Evolutionary conservation across 2,329 filamentous ascomycete genomes (phyloP), one percentile per base, ranked within the genome.

Genomic region (Pseudogymnoascus sp.): DNA sequence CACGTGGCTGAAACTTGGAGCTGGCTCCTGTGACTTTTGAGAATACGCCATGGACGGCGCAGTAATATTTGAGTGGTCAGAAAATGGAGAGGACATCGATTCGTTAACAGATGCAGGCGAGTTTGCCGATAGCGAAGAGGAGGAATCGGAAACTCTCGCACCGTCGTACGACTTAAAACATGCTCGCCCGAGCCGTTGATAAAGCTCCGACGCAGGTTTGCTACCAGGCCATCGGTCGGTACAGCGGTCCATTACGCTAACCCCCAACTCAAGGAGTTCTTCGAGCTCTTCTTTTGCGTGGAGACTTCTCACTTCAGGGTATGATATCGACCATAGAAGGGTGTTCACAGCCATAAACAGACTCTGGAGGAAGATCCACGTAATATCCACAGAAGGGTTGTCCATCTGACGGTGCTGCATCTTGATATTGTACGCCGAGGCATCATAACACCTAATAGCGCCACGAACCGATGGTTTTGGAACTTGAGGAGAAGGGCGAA

Each of bases 321-420:
- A 97, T 1, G 92, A 96, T 6, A 96, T 81, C 1, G 89, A 85
- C 94, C 94, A 99, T 0, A 99, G 81, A 58, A 97, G 82, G 4
- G 90, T 92, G 70, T 96, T 97, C 62, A 97, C 81, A 4, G 90
- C 86, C 85, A 95, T 94, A 76, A 95, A 97, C 39, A 97, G 81
- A 18, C 88, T 86, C 62, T 96, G 82, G 1, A 96, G 84, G 70
- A 96, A 96, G 43, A 96, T 87, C 93, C 93, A 97, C 0, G 92
- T 97, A 63, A 97, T 80, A 70, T 97, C 93, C 9, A 94, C 84
- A 20, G 85, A 86, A 12, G 83, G 81, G 14, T 82, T 85, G 65
- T 87, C 83, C 70, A 96, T 88, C 72, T 96, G 91, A 68, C 88
- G 86, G 70, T 84, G 85, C 47, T 91, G 88, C 71, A 93, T 84